phyloP scores from a whole-genome alignment of 2,329 filamentous ascomycete species.

The Alternaria sp. region DNA sequence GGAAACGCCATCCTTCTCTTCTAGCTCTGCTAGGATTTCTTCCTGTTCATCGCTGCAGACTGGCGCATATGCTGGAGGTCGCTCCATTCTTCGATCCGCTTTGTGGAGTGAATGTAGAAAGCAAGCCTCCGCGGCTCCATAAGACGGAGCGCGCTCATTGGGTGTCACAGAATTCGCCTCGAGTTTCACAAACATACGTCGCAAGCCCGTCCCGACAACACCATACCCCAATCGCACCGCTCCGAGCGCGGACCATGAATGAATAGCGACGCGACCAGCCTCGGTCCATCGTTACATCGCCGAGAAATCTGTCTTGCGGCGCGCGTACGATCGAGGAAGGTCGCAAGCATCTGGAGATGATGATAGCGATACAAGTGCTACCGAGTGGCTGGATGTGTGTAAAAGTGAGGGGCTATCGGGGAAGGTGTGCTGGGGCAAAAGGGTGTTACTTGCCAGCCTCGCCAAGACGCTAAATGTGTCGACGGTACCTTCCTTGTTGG shows the following conservation, averaged over 20 bases:
- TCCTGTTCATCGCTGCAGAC: slow-evolving; percentile 33
- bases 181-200: slow-evolving; percentile 13
- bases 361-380: slow-evolving; percentile 31
- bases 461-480: slow-evolving; percentile 30
- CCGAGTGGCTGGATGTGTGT: slow-evolving; percentile 18
- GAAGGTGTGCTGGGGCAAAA: slow-evolving; percentile 18
- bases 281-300: slow-evolving; percentile 17
- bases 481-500: slow-evolving; percentile 32
- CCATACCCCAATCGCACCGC: slow-evolving; percentile 10
- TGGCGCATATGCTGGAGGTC: slow-evolving; percentile 33
- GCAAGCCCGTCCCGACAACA: slow-evolving; percentile 6
- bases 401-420: slow-evolving; percentile 25
- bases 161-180: slow-evolving; percentile 12
- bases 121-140: slow-evolving; percentile 3
- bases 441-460: slow-evolving; percentile 26
- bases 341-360: slow-evolving; percentile 23
- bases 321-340: slow-evolving; percentile 32
- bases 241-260: slow-evolving; percentile 35
- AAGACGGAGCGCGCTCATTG: background rate
- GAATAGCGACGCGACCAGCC: slow-evolving; percentile 22
- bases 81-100: slow-evolving; percentile 25
- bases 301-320: slow-evolving; percentile 9
- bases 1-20: slow-evolving; percentile 30
- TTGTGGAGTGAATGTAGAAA: slow-evolving; percentile 1
- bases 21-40: slow-evolving; percentile 18